These are phyloP conservation scores for Saitozyma podzolica DNA, from an alignment of 768 basidiomycete species.

Conservation along the genomic window DNA sequence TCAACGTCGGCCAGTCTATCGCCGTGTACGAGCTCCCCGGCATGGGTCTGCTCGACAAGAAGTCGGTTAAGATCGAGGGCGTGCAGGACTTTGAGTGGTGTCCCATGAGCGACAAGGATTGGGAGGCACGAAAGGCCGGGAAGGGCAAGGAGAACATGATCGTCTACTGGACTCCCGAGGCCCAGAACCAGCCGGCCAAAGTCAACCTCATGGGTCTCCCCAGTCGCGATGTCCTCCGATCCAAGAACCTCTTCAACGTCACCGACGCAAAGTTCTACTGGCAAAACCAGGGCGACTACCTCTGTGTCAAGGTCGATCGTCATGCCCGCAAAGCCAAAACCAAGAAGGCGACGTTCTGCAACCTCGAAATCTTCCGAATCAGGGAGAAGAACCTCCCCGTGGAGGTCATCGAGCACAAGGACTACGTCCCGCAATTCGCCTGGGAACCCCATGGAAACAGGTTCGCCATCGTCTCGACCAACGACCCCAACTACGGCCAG, in stretches of 20 bases:
- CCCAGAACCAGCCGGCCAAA: constrained; percentile 91
- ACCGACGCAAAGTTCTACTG: constrained; percentile 96
- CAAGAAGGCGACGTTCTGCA: constrained; percentile 97
- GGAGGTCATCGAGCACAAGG: constrained; percentile 95
- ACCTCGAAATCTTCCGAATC: constrained; percentile 94
- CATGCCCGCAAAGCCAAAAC: constrained; percentile 78
- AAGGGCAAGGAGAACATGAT: constrained; percentile 80
- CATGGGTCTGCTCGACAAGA: constrained; percentile 93
- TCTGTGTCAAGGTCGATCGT: constrained; percentile 98
- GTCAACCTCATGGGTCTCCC: constrained; percentile 93
- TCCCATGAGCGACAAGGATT: constrained; percentile 85
- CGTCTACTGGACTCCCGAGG: constrained; percentile 97
- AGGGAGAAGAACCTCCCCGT: constrained; percentile 97
- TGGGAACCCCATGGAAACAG: constrained; percentile 99
- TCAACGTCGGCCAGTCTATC: constrained; percentile 88
- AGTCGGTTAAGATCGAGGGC: constrained; percentile 94
- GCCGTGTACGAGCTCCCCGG: constrained; percentile 92
- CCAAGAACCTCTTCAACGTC: constrained; percentile 97
- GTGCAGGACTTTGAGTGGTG: constrained; percentile 99
- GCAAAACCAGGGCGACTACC: constrained; percentile 97
- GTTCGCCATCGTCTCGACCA: constrained; percentile 91
- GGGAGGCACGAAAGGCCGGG: constrained; percentile 66
- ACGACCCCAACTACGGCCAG: constrained; percentile 88
- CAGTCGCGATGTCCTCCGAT: constrained; percentile 73
- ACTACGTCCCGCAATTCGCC: constrained; percentile 61